Evolutionary conservation across 176 grass and related monocot genomes (phyloP), one percentile per base, ranked within the genome.

Genomic region (Musa troglodytarum): DNA sequence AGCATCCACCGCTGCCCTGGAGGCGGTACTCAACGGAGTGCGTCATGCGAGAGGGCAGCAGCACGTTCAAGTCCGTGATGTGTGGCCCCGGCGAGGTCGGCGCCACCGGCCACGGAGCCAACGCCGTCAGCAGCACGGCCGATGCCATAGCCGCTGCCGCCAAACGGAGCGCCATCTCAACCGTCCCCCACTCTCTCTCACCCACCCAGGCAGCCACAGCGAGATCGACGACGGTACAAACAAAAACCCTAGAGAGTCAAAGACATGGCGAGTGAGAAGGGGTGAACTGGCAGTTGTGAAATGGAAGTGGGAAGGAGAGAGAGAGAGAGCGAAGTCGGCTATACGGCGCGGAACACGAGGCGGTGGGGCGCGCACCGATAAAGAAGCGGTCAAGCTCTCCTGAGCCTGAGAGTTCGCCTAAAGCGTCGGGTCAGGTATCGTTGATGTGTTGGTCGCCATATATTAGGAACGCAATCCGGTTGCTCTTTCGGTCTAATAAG

Each of bases 11-110:
- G 10, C 84, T 89, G 19, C 90, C 94, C 50, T 88, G 85, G 74
- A 97, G 88, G 23, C 87, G 93, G 81, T 97, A 92, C 79, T 85
- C 83, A 22, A 87, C 86, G n/a, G 88, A 68, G 49, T 83, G 86
- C 25, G 88, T 90, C 87, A 97, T 85, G 68, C 87, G 90, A 77
- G 93, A 86, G 26, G 90, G 90, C 68, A 97, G 77, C 22, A 97
- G 90, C 68, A 97, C 88, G 83, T 92, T 97, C 56, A 97, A 80
- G 72, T 97, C 93, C n/a, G 88, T 85, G 76, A 97, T 87, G 74
- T 90, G 93, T 49, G 93, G 93, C 10, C 93, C 93, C 53, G 79
- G 56, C 6, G 72, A 78, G 11, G 56, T 65, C 34, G 51, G 22
- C 7, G 75, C 68, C 63, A 66, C 49, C 20, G 57, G 50, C 73